Evolutionary conservation across 345 rosid species (phyloP).

Genomic region (Corchorus olitorius): DNA sequence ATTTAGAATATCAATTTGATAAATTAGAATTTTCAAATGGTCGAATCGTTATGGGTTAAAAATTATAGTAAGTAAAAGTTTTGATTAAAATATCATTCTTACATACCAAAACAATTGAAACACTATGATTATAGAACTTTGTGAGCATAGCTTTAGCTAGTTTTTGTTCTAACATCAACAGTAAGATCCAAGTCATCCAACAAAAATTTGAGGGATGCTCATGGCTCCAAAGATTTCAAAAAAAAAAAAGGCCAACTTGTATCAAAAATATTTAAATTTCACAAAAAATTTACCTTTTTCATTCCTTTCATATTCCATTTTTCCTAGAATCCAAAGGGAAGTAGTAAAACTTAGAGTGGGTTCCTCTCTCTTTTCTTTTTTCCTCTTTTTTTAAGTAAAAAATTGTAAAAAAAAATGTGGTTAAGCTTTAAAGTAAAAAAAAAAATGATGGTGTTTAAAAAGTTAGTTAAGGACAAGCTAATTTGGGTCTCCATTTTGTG

Average conservation of each 20-base stretch:
- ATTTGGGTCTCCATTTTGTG: slow-evolving; percentile 11
- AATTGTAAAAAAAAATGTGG: not conserved
- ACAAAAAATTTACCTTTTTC: not conserved
- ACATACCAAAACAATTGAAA: too few species aligned
- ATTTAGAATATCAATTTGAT: too few species aligned
- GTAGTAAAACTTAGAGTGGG: not conserved
- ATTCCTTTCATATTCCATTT: slow-evolving; percentile 11
- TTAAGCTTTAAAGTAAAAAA: not conserved
- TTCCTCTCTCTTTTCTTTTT: not conserved
- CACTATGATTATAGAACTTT: not conserved
- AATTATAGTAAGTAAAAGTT: too few species aligned
- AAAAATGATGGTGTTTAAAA: not conserved
- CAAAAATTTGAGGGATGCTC: slow-evolving; percentile 10
- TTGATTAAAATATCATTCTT: too few species aligned
- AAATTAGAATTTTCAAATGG: too few species aligned
- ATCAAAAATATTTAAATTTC: not conserved
- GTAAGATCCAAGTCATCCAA: slow-evolving; percentile 7
- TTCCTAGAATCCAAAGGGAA: slow-evolving; percentile 15
- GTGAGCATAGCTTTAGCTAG: not conserved
- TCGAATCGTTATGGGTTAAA: too few species aligned
- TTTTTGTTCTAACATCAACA: not conserved
- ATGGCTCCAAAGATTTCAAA: not conserved
- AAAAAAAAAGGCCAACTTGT: not conserved
- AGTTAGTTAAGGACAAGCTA: not conserved
- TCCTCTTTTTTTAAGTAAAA: not conserved